Evolutionary conservation across 768 basidiomycete species (phyloP), one percentile per base, ranked within the genome.

Genomic region (Pulveroboletus sp.): DNA sequence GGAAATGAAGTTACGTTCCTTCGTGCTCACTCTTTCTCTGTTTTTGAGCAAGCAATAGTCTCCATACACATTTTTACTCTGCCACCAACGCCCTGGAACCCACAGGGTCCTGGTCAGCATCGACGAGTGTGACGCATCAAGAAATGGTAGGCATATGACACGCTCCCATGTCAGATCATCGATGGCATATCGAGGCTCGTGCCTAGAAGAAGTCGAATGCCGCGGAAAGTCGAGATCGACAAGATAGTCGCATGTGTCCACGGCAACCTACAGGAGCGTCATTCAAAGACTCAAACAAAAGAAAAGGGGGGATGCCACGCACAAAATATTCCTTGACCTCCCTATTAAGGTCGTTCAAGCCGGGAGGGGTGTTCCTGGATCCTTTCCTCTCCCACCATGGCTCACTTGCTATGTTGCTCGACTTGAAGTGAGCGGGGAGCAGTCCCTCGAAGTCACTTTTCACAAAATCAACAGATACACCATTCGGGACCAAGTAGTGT

Each of bases 381-480:
- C 85, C 85, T 20, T 80, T 72, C 55, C 83, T 54, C 48, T 63
- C 58, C 52, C 59, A 59, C 63, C 60, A 65, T 42, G 44, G 56
- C 20, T 73, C 68, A 22, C 54, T 58, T 43, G 60, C 55, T 6
- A 19, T 8, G 30, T 49, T 43, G n/a, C 71, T 71, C 23, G 47
- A 37, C 38, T 38, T 69, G 71, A 96, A 98, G 64, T 89, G 86
- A 17, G 84, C 80, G 13, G 96, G 96, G 54, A 99, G 73, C 62
- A 91, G 77, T 10, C 93, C 95, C 53, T 85, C 78, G 58, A 98
- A 97, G 49, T 87, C 92, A 68, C 87, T 93, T 73, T 93, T 89
- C 66, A 98, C 74, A 68, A 93, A 97, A 50, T 85, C 78, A n/a
- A 95, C 82, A 23, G 81, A 76, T 50, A 98, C 71, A 23, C 82